Base-by-base conservation (phyloP, 352 stramenopile genomes). In the Phytopythium vexans region DNA sequence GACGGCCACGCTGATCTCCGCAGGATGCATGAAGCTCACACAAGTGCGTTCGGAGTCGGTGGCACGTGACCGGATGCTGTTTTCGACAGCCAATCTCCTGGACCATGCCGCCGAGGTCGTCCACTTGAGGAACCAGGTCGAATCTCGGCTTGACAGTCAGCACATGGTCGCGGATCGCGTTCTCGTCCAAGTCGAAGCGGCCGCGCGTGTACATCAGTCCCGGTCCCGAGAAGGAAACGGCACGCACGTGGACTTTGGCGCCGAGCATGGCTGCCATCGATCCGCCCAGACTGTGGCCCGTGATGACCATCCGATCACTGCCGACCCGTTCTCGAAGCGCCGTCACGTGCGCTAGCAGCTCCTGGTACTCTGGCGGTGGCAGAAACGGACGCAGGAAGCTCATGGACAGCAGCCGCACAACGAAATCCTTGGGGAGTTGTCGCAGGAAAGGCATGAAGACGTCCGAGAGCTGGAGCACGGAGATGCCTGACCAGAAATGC, bases 401-500 rank as follows among this genome's bases (percentile, higher is more conserved):
- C 72, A 92, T 87, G 9, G 82, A 92, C 4, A 92, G 68, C 71
- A 94, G 81, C 37, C 89, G 44, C 9, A 94, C 84, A 14, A 94
- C 81, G 55, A 92, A 92, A 44, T 66, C 36, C 31, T 52, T 80
- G 8, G 84, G 84, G n/a, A 92, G 66, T 43, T 94, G 82, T 55
- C 89, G 92, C 33, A 94, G 60, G 62, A 94, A 92, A 41, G 79
- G 82, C 21, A 94, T 65, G 49, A 92, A 92, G 42, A 89, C 74
- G 70, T 92, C 88, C 8, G 78, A 78, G 10, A 76, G 74, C 56
- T 92, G 82, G 82, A 94, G 92, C 62, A 92, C 77, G 44, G 64
- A 86, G 43, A 94, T 82, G 21, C 82, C 84, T 41, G 92, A 92
- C 82, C 84, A 92, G 54, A 78, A 94, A 57, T 94, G 82, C 14